Conservation (phyloP, 495 filamentous ascomycete species). For the Neurospora sp. region DNA sequence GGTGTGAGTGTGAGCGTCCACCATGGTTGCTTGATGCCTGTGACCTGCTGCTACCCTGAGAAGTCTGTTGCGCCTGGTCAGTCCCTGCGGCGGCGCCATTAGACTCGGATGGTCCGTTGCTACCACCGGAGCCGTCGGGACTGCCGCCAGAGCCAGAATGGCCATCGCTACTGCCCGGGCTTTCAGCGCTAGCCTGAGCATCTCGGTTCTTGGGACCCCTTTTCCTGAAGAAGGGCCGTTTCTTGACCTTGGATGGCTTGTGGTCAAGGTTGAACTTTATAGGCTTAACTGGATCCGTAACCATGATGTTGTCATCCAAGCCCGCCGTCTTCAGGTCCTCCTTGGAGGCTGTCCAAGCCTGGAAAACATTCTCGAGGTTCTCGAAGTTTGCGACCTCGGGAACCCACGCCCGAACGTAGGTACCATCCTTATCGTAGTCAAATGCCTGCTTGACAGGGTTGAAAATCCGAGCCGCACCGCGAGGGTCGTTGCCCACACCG, state of each 20-base stretch:
- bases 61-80: neutral
- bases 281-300: slow-evolving; percentile 44
- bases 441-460: slow-evolving; percentile 63
- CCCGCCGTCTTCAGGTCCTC: slow-evolving; percentile 41
- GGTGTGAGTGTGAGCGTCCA: neutral
- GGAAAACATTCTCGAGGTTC: slow-evolving; percentile 48
- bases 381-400: slow-evolving; percentile 44
- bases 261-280: slow-evolving; percentile 44
- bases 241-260: slow-evolving; percentile 22
- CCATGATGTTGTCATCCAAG: slow-evolving; percentile 39
- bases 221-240: slow-evolving; percentile 20
- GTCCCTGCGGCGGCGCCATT: neutral
- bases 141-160: neutral
- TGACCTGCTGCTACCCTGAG: neutral
- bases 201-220: slow-evolving; percentile 5
- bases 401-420: slow-evolving; percentile 59
- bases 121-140: neutral
- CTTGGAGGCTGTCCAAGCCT: slow-evolving; percentile 48
- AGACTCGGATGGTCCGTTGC: neutral
- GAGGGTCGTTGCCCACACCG: slow-evolving; percentile 65
- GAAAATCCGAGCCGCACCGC: slow-evolving; percentile 53
- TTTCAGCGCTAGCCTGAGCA: neutral
- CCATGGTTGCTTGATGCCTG: neutral
- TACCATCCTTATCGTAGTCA: slow-evolving; percentile 55
- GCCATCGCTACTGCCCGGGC: neutral